Evolutionary conservation across 352 stramenopile genomes (phyloP).

Genomic region (Pythium vanterpoolii): DNA sequence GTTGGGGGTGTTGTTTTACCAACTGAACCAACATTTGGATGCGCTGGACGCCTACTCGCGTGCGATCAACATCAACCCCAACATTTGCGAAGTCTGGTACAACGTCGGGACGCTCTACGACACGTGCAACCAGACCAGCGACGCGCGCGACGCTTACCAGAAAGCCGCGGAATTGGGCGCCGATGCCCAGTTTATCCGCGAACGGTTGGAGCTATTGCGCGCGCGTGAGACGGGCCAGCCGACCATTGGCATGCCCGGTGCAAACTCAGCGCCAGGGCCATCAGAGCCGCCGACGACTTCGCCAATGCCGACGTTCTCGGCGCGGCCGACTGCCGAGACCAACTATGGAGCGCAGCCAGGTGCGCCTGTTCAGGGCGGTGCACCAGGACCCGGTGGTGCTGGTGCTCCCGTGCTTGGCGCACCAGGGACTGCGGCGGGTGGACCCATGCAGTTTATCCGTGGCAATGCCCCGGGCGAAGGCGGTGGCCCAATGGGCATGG

Average conservation of each 20-base stretch:
- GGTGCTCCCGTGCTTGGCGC: slow-evolving; percentile 12
- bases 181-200: slow-evolving; percentile 80
- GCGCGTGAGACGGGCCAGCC: slow-evolving; percentile 77
- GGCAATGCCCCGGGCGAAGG: slow-evolving; percentile 31
- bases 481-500: slow-evolving; percentile 43
- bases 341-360: slow-evolving; percentile 39
- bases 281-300: slow-evolving; percentile 81
- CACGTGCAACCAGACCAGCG: slow-evolving; percentile 89
- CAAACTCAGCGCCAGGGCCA: slow-evolving; percentile 73
- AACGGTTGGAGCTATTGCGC: slow-evolving; percentile 72
- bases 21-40: slow-evolving; percentile 87
- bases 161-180: slow-evolving; percentile 85
- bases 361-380: slow-evolving; percentile 9
- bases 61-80: slow-evolving; percentile 90
- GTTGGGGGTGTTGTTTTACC: slow-evolving; percentile 89
- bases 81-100: slow-evolving; percentile 91
- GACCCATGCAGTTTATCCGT: slow-evolving; percentile 58
- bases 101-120: slow-evolving; percentile 90
- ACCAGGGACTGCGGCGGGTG: slow-evolving; percentile 11
- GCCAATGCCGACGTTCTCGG: slow-evolving; percentile 84
- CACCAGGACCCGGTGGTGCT: slow-evolving; percentile 1
- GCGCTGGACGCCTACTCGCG: slow-evolving; percentile 86
- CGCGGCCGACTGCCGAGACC: slow-evolving; percentile 52
- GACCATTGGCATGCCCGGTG: slow-evolving; percentile 79
- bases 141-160: slow-evolving; percentile 85